Evolutionary conservation across 2,329 filamentous ascomycete species (phyloP).

Genomic region (Eutypa lata): DNA sequence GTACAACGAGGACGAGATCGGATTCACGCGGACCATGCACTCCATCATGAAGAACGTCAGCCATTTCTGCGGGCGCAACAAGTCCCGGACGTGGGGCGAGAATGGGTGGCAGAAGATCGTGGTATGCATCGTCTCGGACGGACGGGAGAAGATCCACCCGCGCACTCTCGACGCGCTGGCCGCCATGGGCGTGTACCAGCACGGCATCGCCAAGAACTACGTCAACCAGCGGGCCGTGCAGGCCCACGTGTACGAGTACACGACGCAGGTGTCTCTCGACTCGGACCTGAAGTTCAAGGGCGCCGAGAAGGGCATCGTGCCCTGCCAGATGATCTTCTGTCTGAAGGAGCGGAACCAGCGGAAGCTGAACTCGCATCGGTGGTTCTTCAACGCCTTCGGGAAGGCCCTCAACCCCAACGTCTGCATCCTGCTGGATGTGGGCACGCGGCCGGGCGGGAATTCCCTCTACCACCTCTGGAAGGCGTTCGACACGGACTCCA

Average conservation of each 20-base stretch:
- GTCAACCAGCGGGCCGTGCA: conserved; percentile 96
- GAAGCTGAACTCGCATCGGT: conserved; percentile 96
- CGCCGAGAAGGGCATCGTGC: conserved; percentile 97
- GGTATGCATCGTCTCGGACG: conserved; percentile 94
- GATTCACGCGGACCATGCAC: conserved; percentile 93
- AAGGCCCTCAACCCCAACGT: conserved; percentile 90
- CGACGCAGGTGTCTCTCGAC: conserved; percentile 94
- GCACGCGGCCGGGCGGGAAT: conserved; percentile 82
- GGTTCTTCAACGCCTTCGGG: conserved; percentile 99
- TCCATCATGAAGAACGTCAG: conserved; percentile 99
- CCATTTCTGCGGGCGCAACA: conserved; percentile 91
- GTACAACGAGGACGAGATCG: conserved; percentile 98
- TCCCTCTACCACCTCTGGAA: conserved; percentile 99
- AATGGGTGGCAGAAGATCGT: conserved; percentile 99
- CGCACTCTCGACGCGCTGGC: conserved; percentile 90
- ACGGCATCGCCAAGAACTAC: conserved; percentile 96
- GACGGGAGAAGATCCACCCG: conserved; percentile 82
- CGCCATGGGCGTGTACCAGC: conserved; percentile 96
- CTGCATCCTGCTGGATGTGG: conserved; percentile 94
- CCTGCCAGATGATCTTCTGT: conserved; percentile 97
- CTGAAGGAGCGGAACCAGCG: conserved; percentile 97
- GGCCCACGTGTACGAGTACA: conserved; percentile 98
- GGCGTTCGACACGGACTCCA: conserved; percentile 96
- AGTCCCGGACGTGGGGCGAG: conserved; percentile 97
- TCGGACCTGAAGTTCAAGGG: conserved; percentile 97